Evolutionary conservation across 805 yeast genomes (phyloP).

Genomic region (Saccharomyces cerevisiae): DNA sequence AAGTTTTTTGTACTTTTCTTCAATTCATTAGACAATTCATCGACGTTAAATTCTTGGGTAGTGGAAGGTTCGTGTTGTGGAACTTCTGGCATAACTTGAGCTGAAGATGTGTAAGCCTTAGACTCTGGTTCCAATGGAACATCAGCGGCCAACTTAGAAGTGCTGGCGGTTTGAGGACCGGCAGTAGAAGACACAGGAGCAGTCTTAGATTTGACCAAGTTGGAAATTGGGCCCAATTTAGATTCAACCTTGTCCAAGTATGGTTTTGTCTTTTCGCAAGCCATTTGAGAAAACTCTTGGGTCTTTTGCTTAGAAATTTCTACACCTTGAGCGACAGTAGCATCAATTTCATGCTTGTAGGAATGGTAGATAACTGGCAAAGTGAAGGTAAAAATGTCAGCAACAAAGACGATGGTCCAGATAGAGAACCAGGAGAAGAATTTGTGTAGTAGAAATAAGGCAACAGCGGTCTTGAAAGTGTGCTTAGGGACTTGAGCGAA

Average conservation of each 20-base stretch:
- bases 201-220: slow-evolving; percentile 39
- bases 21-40: slow-evolving; percentile 15
- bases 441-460: slow-evolving; percentile 56
- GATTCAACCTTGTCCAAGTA: slow-evolving; percentile 47
- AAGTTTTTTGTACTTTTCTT: slow-evolving; percentile 24
- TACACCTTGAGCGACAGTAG: slow-evolving; percentile 41
- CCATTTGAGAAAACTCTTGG: slow-evolving; percentile 37
- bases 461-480: slow-evolving; percentile 65
- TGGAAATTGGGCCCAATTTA: slow-evolving; percentile 60
- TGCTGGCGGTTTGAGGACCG: slow-evolving; percentile 35
- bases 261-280: slow-evolving; percentile 53
- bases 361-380: slow-evolving; percentile 65
- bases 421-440: slow-evolving; percentile 70
- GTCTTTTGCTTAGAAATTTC: slow-evolving; percentile 45
- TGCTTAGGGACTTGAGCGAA: slow-evolving; percentile 64
- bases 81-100: slow-evolving; percentile 35
- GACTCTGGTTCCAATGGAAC: slow-evolving; percentile 20
- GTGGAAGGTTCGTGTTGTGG: slow-evolving; percentile 27
- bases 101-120: slow-evolving; percentile 27
- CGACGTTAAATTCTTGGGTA: slow-evolving; percentile 18
- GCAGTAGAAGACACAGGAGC: slow-evolving; percentile 41
- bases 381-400: slow-evolving; percentile 59
- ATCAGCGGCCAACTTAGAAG: slow-evolving; percentile 21
- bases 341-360: slow-evolving; percentile 72
- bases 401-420: slow-evolving; percentile 52